A percentile compares a stretch with the other conserved stretches of the same genome.
Evolutionary conservation across 2,329 filamentous ascomycete species (phyloP).

Genomic region (Microascus cirrosus): DNA sequence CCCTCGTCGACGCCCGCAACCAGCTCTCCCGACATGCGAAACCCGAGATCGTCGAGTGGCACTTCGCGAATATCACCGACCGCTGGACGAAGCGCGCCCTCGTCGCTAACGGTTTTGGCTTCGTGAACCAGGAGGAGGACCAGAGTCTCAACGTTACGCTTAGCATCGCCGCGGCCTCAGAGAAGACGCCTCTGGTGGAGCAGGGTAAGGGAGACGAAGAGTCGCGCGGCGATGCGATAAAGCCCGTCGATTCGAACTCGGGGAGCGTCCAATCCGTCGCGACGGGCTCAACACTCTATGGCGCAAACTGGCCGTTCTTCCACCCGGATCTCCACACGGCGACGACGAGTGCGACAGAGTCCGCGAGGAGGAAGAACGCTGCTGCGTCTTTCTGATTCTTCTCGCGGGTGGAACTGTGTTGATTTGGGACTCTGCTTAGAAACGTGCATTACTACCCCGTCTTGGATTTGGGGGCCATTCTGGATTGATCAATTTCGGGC

Average conservation of each 20-base stretch:
- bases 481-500: too few species aligned
- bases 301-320: conserved; percentile 34
- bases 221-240: conserved; percentile 6
- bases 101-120: conserved; percentile 44
- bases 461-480: too few species aligned
- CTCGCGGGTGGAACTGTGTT: neutral
- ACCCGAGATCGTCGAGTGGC: conserved; percentile 36
- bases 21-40: conserved; percentile 40
- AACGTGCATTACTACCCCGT: too few species aligned
- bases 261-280: neutral
- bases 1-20: conserved; percentile 42
- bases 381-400: neutral
- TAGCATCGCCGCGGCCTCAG: conserved; percentile 1
- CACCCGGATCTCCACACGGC: conserved; percentile 32
- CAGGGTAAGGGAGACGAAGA: conserved; percentile 7
- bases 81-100: conserved; percentile 47
- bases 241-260: conserved; percentile 1
- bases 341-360: conserved; percentile 19
- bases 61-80: conserved; percentile 42
- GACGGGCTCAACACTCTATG: conserved; percentile 18
- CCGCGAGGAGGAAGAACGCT: conserved; percentile 5
- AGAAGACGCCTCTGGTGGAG: conserved; percentile 5
- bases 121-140: conserved; percentile 13
- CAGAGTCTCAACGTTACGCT: conserved; percentile 1
- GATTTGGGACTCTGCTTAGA: too few species aligned